A percentile compares a stretch with the other conserved stretches of the same genome.
phyloP scores from a whole-genome alignment of 441 rosid genomes.

The Eruca vesicaria region DNA sequence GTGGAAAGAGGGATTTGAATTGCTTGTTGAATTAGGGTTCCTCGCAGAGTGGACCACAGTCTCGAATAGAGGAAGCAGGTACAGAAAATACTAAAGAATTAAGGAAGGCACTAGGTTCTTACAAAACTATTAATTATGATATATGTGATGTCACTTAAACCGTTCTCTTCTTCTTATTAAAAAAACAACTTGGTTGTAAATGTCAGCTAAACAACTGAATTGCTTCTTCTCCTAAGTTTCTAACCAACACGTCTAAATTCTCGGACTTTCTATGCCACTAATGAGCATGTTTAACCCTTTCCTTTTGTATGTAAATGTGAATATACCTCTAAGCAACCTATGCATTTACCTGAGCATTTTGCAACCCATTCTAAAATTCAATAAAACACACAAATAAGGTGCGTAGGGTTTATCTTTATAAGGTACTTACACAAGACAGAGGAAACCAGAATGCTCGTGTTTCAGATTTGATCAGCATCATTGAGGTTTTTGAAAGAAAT shows the following conservation, averaged over 20 bases:
- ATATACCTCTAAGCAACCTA: not conserved
- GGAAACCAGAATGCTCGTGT: constrained; percentile 7
- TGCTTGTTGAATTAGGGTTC: constrained; percentile 41
- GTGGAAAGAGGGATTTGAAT: not conserved
- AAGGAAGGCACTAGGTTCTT: constrained; percentile 31
- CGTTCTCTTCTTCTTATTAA: constrained; percentile 18
- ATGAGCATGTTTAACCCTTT: not conserved
- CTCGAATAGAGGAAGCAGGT: constrained; percentile 36
- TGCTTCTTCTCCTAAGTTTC: constrained; percentile 35
- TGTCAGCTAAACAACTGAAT: constrained; percentile 39
- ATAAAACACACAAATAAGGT: too few relatives aligned
- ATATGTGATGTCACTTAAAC: constrained; percentile 33
- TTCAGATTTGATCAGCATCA: not conserved
- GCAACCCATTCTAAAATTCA: too few relatives aligned
- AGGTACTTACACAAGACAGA: constrained; percentile 18
- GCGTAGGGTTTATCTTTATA: not conserved
- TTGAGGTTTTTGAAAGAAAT: not conserved
- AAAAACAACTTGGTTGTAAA: constrained; percentile 26
- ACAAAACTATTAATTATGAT: constrained; percentile 28
- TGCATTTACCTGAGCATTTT: too few relatives aligned
- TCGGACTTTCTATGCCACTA: constrained; percentile 19
- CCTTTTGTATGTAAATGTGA: constrained; percentile 1
- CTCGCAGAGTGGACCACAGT: constrained; percentile 32
- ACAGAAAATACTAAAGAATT: constrained; percentile 24
- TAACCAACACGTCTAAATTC: constrained; percentile 29